Conservation (phyloP, 2,329 filamentous ascomycete genomes). For the Penicillium brasilianum region DNA sequence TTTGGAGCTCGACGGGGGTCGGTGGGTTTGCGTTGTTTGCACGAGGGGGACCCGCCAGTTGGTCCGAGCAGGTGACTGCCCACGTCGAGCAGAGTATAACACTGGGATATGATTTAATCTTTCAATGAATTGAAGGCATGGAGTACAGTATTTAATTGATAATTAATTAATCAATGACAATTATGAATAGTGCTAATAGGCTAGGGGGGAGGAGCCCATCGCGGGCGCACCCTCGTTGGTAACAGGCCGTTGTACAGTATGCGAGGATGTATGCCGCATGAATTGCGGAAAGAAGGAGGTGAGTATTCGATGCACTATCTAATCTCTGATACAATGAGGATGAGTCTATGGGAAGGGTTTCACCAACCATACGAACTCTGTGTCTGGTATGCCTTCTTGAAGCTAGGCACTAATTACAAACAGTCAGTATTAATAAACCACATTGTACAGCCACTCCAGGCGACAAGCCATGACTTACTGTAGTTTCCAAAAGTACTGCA, state of each 20-base stretch:
- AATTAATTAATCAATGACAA: no score
- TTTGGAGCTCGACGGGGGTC: constrained; percentile 40
- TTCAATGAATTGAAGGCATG: not conserved
- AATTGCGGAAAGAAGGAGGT: not conserved
- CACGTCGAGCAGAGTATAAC: not conserved
- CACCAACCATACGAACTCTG: constrained; percentile 15
- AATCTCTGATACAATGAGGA: not conserved
- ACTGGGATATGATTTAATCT: not conserved
- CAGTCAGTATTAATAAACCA: constrained; percentile 8
- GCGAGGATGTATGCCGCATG: not conserved
- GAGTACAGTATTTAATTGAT: not conserved
- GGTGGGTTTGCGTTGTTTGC: constrained; percentile 48
- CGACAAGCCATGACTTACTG: constrained; percentile 30
- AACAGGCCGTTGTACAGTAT: not conserved
- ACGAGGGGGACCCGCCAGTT: constrained; percentile 39
- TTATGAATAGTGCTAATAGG: no score
- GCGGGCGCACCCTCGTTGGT: not conserved
- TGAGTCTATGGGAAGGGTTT: not conserved
- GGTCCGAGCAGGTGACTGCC: constrained; percentile 2
- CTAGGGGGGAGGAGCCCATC: not conserved
- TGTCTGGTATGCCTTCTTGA: constrained; percentile 24
- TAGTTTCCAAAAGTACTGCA: constrained; percentile 39
- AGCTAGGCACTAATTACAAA: constrained; percentile 24
- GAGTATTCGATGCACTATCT: not conserved
- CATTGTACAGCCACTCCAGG: no score